Conservation (phyloP, 768 basidiomycete genomes). For the Boletus rubroflammeus region DNA sequence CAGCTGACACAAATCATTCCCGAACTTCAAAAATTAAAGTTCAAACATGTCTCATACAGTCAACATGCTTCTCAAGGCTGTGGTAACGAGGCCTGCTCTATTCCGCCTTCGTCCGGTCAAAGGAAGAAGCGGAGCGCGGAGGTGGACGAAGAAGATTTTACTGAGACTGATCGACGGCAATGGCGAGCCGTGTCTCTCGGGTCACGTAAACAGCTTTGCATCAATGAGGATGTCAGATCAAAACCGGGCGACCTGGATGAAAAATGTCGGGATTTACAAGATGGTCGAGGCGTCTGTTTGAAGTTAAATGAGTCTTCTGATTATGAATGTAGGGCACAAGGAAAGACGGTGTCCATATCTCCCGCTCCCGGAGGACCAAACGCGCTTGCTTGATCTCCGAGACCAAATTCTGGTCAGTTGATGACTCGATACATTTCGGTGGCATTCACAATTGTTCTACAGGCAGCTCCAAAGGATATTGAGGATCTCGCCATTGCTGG, state of each 20-base stretch:
- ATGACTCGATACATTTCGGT: neutral
- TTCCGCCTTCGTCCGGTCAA: slow-evolving; percentile 1
- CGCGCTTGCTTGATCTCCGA: slow-evolving; percentile 72
- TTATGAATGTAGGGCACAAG: slow-evolving; percentile 46
- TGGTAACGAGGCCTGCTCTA: neutral
- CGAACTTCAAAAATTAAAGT: slow-evolving; percentile 72
- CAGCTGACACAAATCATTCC: slow-evolving; percentile 89
- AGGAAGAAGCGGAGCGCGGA: slow-evolving; percentile 21
- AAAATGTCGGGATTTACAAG: slow-evolving; percentile 76
- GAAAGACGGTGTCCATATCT: slow-evolving; percentile 73
- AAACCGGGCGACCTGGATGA: slow-evolving; percentile 77
- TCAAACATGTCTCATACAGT: slow-evolving; percentile 35
- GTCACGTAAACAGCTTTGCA: slow-evolving; percentile 88
- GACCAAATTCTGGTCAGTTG: slow-evolving; percentile 74
- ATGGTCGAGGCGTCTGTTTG: slow-evolving; percentile 40
- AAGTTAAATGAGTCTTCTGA: slow-evolving; percentile 1
- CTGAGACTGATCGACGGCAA: slow-evolving; percentile 25
- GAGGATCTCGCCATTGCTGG: slow-evolving; percentile 85
- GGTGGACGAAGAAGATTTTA: slow-evolving; percentile 19
- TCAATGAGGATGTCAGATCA: slow-evolving; percentile 73
- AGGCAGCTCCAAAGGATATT: slow-evolving; percentile 91
- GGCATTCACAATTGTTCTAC: neutral
- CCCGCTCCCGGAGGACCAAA: slow-evolving; percentile 66
- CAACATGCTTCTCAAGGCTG: slow-evolving; percentile 12
- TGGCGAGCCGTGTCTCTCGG: slow-evolving; percentile 80